A percentile compares a stretch with the other conserved stretches of the same genome.
These are phyloP conservation scores for Fusarium brevicatenulatum DNA, from an alignment of 2,329 filamentous ascomycete species.

Conservation along the genomic window DNA sequence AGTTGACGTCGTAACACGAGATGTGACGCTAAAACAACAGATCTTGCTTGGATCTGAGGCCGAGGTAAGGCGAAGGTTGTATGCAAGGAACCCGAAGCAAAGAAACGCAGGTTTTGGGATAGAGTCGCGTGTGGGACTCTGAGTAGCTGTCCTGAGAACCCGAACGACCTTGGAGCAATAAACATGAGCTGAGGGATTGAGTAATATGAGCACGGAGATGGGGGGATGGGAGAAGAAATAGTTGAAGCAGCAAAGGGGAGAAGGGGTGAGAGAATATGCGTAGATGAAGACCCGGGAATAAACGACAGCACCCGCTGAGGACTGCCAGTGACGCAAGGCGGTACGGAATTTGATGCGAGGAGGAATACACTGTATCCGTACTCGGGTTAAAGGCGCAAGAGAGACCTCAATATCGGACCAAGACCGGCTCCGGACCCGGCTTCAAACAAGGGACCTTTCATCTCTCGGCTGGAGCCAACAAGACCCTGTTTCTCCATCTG, in stretches of 20 bases:
- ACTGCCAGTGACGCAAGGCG: slow-evolving; percentile 15
- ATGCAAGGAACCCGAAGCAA: slow-evolving; percentile 9
- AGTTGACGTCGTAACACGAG: slow-evolving; percentile 5
- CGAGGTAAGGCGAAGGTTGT: slow-evolving; percentile 7
- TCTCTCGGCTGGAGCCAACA: slow-evolving; percentile 6
- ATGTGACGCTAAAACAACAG: slow-evolving; percentile 2
- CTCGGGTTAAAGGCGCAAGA: background rate
- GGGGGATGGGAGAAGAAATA: slow-evolving; percentile 9
- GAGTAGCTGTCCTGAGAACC: slow-evolving; percentile 24
- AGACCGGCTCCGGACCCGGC: slow-evolving; percentile 2
- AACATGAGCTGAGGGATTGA: slow-evolving; percentile 35
- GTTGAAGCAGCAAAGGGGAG: background rate
- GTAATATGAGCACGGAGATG: background rate
- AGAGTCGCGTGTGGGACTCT: slow-evolving; percentile 14
- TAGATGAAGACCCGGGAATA: slow-evolving; percentile 14
- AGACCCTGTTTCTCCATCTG: slow-evolving; percentile 17
- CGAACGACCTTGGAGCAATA: slow-evolving; percentile 22
- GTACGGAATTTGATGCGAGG: background rate
- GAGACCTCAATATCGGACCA: slow-evolving; percentile 29
- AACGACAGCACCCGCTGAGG: slow-evolving; percentile 7
- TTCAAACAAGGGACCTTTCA: slow-evolving; percentile 2
- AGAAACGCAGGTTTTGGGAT: slow-evolving; percentile 6
- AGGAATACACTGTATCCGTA: slow-evolving; percentile 18
- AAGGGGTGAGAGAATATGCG: background rate
- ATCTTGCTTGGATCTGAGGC: slow-evolving; percentile 4